Base-by-base conservation (phyloP, 495 filamentous ascomycete genomes). In the Barbatosphaeria neglecta region DNA sequence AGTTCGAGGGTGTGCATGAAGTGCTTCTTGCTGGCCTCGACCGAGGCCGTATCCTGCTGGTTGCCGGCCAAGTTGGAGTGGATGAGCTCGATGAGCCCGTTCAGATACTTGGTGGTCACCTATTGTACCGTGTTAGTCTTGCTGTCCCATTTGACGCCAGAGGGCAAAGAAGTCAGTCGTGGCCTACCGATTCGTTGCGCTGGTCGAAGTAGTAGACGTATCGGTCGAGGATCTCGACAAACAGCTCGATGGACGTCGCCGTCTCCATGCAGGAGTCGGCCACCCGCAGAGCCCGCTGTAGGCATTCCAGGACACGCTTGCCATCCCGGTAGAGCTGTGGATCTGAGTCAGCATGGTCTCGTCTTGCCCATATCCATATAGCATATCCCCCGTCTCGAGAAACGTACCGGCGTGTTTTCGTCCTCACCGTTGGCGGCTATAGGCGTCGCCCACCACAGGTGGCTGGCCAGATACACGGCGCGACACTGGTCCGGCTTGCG, bases 131-230 rank as follows among this genome's bases (percentile, higher is more conserved):
- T n/a, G n/a, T n/a, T n/a, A n/a, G n/a, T n/a, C n/a, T n/a, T n/a
- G n/a, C n/a, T n/a, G n/a, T n/a, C n/a, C n/a, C n/a, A n/a, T n/a
- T n/a, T n/a, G n/a, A n/a, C n/a, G n/a, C 18, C 7, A 9, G 2
- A 15, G 13, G 20, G 20, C 15, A 13, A 15, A 0, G 6, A 3
- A 18, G 4, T 16, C 20, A 18, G 22, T 22, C 25, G 27, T 37
- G 22, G 63, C 82, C 65, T 68, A 87, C 90, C 39, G 87, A 90
- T 67, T 98, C 92, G 65, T 98, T 98, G 66, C 94, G 88, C 57
- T 97, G 88, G 65, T 98, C 92, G 66, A 95, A 98, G 65, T 96
- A 97, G 63, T 98, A 98, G 43, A 97, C 92, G 66, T 97, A 98
- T 60, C 92, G 79, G 59, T 97, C 95, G 49, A 98, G 69, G 50